Evolutionary conservation across 1,139 yeast genomes (phyloP).

Genomic region (Blastobotrys persicus): DNA sequence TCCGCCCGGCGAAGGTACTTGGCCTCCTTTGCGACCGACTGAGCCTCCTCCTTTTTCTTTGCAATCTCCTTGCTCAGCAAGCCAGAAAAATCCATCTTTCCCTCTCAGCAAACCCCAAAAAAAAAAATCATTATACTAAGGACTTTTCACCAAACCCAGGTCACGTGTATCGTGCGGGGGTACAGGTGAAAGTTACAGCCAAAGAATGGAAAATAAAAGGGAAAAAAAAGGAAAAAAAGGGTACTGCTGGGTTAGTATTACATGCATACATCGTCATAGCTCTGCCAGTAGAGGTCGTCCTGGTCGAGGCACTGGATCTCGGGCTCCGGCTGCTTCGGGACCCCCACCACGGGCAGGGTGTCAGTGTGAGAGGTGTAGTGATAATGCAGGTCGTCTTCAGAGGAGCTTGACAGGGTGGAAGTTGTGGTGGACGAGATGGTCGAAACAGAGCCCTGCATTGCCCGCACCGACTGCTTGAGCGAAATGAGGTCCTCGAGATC

Average conservation of each 20-base stretch:
- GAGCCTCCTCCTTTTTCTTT: constrained; percentile 31
- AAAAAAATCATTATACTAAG: too few species aligned
- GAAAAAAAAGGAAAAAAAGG: too few species aligned
- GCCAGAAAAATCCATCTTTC: constrained; percentile 35
- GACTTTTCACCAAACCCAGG: too few species aligned
- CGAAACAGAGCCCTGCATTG: neutral
- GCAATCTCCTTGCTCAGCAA: constrained; percentile 35
- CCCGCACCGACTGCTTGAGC: constrained; percentile 6
- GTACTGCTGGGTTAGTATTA: neutral
- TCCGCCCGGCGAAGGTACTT: constrained; percentile 22
- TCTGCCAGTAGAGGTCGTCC: constrained; percentile 8
- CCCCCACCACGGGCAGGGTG: neutral
- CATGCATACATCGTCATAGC: constrained; percentile 6
- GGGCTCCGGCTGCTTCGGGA: neutral
- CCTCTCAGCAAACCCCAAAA: neutral
- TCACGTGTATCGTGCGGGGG: too few species aligned
- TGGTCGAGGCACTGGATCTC: constrained; percentile 7
- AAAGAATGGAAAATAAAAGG: too few species aligned
- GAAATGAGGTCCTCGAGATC: constrained; percentile 1
- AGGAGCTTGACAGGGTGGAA: neutral
- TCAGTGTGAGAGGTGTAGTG: constrained; percentile 1
- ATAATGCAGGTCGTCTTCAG: neutral
- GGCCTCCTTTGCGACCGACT: constrained; percentile 8
- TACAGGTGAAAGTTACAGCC: too few species aligned
- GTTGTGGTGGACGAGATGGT: constrained; percentile 1